A percentile compares a stretch with the other conserved stretches of the same genome.
These are phyloP conservation scores for Hanseniaspora uvarum DNA, from an alignment of 1,139 yeast genomes.

Conservation along the genomic window DNA sequence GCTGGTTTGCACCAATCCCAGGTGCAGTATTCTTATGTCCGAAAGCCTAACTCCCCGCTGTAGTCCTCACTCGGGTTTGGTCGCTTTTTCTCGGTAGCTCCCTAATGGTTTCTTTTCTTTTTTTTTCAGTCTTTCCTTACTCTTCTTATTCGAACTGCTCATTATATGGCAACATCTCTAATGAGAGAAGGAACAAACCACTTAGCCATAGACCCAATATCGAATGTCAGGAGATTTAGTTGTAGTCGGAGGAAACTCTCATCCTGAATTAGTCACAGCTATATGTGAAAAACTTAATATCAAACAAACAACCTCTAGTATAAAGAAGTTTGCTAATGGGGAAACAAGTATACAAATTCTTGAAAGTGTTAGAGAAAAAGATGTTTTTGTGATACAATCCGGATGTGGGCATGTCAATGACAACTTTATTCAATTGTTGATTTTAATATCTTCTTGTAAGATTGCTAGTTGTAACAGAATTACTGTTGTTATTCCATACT, in stretches of 20 bases:
- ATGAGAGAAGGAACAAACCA: too few species aligned
- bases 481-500: slow-evolving; percentile 87
- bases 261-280: slow-evolving; percentile 48
- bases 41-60: too few species aligned
- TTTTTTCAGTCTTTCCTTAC: too few species aligned
- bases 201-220: too few species aligned
- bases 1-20: too few species aligned
- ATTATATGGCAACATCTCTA: too few species aligned
- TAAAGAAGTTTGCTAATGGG: slow-evolving; percentile 66
- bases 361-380: slow-evolving; percentile 86
- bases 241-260: slow-evolving; percentile 63
- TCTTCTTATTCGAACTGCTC: too few species aligned
- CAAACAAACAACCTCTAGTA: slow-evolving; percentile 48
- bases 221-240: slow-evolving; percentile 45
- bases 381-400: slow-evolving; percentile 60
- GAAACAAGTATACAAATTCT: slow-evolving; percentile 78
- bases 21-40: too few species aligned
- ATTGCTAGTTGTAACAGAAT: slow-evolving; percentile 89
- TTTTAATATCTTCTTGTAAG: slow-evolving; percentile 88
- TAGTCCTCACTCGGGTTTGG: too few species aligned
- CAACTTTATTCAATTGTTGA: slow-evolving; percentile 73
- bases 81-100: too few species aligned
- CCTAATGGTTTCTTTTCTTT: too few species aligned
- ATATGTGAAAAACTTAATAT: slow-evolving; percentile 59
- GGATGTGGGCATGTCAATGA: slow-evolving; percentile 90